Conservation (phyloP, 2,329 filamentous ascomycete genomes). For the Fusarium nurragi region DNA sequence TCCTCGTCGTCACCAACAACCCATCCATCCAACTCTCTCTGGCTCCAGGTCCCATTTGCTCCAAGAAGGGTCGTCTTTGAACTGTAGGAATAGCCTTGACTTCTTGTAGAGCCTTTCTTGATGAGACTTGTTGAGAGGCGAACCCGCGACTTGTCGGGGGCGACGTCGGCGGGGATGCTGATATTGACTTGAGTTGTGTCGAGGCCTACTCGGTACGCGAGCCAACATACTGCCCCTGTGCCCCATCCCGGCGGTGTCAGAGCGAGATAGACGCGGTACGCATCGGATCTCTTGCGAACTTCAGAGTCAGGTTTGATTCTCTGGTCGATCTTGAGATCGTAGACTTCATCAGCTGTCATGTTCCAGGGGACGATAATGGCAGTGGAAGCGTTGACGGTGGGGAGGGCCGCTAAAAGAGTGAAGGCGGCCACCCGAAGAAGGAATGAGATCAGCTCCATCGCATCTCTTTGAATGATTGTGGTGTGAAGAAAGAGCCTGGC, state of each 20-base stretch:
- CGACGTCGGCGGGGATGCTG: constrained; percentile 39
- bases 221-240: constrained; percentile 35
- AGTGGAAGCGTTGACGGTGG: constrained; percentile 10
- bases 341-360: constrained; percentile 29
- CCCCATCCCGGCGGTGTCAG: constrained; percentile 38
- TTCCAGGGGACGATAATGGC: constrained; percentile 34
- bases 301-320: constrained; percentile 23
- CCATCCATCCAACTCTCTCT: constrained; percentile 37
- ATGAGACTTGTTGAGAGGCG: constrained; percentile 28
- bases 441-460: constrained; percentile 24
- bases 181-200: constrained; percentile 36
- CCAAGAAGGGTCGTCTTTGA: constrained; percentile 17
- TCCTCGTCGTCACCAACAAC: constrained; percentile 17
- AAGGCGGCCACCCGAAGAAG: constrained; percentile 19
- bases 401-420: constrained; percentile 25
- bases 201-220: constrained; percentile 19
- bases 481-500: neutral
- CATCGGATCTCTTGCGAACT: constrained; percentile 15
- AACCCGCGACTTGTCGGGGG: constrained; percentile 28
- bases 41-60: constrained; percentile 38
- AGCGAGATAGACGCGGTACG: constrained; percentile 39
- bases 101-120: constrained; percentile 18
- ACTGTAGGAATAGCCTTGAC: constrained; percentile 37
- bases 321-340: constrained; percentile 27
- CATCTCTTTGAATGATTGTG: neutral